phyloP scores from a whole-genome alignment of 2,329 filamentous ascomycete genomes.

The Lecanicillium sp. region DNA sequence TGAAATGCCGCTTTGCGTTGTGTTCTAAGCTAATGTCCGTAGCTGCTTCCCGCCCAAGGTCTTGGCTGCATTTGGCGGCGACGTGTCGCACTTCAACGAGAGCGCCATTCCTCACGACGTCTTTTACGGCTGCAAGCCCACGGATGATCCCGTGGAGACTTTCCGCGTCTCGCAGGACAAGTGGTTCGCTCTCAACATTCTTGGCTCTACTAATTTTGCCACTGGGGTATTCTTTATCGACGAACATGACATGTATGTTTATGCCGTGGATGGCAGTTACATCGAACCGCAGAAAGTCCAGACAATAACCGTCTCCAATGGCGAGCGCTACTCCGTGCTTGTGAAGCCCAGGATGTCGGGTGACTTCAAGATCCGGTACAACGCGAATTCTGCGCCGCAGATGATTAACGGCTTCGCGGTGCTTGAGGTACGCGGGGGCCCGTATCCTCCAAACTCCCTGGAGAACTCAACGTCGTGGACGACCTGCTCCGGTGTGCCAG shows the following conservation, averaged over 20 bases:
- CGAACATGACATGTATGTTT: constrained; percentile 47
- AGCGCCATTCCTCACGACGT: constrained; percentile 35
- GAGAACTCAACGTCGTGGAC: constrained; percentile 37
- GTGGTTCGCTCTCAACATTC: constrained; percentile 51
- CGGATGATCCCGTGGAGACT: constrained; percentile 37
- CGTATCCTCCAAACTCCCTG: constrained; percentile 5
- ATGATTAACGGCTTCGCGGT: constrained; percentile 48
- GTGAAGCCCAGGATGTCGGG: constrained; percentile 40
- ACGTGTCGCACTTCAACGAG: constrained; percentile 22
- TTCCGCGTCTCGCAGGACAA: constrained; percentile 33
- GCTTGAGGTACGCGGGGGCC: constrained; percentile 31
- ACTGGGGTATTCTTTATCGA: constrained; percentile 43
- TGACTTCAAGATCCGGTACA: constrained; percentile 49
- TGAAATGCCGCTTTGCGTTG: neutral
- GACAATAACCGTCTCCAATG: constrained; percentile 41
- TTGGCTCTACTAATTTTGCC: constrained; percentile 44
- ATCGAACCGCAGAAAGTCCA: constrained; percentile 46
- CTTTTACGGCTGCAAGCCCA: constrained; percentile 42
- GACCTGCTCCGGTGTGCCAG: constrained; percentile 40
- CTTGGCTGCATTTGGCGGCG: constrained; percentile 28
- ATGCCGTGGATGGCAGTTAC: constrained; percentile 49
- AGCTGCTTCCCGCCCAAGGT: constrained; percentile 36
- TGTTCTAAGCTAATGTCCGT: neutral
- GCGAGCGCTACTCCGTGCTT: constrained; percentile 48
- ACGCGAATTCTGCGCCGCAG: constrained; percentile 44